These are phyloP conservation scores for Schizothecium vesticola DNA, from an alignment of 495 filamentous ascomycete species.

Conservation along the genomic window DNA sequence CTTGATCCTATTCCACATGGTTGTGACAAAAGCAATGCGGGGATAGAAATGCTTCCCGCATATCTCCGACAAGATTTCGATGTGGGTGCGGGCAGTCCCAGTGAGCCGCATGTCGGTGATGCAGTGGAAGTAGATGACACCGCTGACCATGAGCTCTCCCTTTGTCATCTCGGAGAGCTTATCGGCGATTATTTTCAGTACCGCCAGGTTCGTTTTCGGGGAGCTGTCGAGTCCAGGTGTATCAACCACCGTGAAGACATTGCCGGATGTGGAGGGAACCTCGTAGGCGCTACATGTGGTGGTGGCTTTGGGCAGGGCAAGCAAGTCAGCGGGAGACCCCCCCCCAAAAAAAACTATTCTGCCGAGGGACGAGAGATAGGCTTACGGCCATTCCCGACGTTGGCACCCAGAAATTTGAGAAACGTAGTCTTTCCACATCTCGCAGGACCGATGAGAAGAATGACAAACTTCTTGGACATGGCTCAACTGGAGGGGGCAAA, in stretches of 20 bases:
- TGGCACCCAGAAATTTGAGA: neutral
- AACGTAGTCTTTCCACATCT: neutral
- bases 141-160: neutral
- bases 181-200: neutral
- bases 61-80: neutral
- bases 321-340: neutral
- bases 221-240: neutral
- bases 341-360: no score
- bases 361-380: neutral
- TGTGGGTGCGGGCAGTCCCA: neutral
- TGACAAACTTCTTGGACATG: neutral
- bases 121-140: slow-evolving; percentile 2
- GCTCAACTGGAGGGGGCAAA: neutral
- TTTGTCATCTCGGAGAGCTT: neutral
- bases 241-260: neutral
- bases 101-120: neutral
- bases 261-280: neutral
- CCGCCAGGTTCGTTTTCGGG: neutral
- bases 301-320: neutral
- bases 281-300: neutral
- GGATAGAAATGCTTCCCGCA: neutral
- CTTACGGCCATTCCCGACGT: neutral
- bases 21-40: neutral
- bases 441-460: slow-evolving; percentile 1
- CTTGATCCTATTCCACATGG: neutral